Evolutionary conservation across 2,329 filamentous ascomycete genomes (phyloP), one percentile per base, ranked within the genome.

Genomic region (Lasiodiplodia theobromae): DNA sequence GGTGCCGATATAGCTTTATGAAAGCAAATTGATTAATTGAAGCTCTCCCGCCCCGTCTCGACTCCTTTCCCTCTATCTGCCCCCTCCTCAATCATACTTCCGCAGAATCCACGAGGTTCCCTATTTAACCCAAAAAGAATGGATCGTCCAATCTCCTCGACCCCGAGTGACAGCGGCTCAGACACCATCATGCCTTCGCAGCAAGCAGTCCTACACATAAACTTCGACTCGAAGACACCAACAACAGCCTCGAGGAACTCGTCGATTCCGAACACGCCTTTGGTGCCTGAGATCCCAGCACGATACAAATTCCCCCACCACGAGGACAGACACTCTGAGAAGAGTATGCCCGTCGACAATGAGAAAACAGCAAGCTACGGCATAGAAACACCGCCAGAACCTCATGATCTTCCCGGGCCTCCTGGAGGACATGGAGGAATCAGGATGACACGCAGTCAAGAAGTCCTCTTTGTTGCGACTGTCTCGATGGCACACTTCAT

Each of bases 401-500:
- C 7, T 44, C 40, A 18, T 44, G 40, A 18, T 44, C 44, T n/a
- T 4, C 44, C 44, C n/a, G 44, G 44, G 10, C 44, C 31, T 4
- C 44, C 31, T 2, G 28, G 14, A 25, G 40, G 40, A 8, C 60
- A 47, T 12, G 23, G 7, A 2, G 60, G 31, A 11, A 68, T 69
- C 37, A 63, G 72, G 34, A 75, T 77, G 74, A 71, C 71, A 7
- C 68, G 58, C 21, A 23, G 62, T 3, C 72, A 71, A 16, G 74
- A 77, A 57, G 65, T 73, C 31, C 56, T 77, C 51, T 77, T 77
- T 63, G 72, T 77, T 8, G 74, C 71, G 7, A 69, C 77, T 14
- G 74, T 74, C 23, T 71, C 73, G n/a, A 70, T 74, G 28, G 73
- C 76, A 38, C 75, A 78, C 67, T 70, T 76, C 56, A 74, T 74